Evolutionary conservation across 495 filamentous ascomycete genomes (phyloP).

Genomic region (Daldinia grandis): DNA sequence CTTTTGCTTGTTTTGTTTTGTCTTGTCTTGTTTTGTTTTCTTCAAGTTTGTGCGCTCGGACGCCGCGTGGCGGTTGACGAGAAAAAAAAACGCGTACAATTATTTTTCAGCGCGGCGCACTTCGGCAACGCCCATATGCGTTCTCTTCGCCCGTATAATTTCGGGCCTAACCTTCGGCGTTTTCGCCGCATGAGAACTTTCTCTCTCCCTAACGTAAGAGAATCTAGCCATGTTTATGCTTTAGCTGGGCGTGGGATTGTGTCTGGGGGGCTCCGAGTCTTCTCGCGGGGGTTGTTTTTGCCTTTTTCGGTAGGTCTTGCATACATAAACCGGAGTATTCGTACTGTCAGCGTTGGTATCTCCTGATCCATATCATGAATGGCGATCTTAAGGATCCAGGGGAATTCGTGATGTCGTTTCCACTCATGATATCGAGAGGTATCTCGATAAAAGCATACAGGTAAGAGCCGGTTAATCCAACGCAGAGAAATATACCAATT

Average conservation of each 20-base stretch:
- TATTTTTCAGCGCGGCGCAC: neutral
- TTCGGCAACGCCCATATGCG: neutral
- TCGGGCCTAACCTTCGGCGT: neutral
- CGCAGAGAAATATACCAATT: neutral
- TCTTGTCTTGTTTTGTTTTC: neutral
- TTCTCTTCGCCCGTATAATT: neutral
- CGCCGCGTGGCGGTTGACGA: neutral
- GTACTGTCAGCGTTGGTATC: neutral
- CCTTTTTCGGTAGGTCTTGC: constrained; percentile 8
- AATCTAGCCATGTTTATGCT: neutral
- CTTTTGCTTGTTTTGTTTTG: neutral
- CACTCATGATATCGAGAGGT: neutral
- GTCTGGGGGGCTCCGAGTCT: neutral
- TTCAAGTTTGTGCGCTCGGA: neutral
- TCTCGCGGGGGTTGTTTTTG: constrained; percentile 9
- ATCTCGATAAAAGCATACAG: neutral
- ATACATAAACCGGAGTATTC: neutral
- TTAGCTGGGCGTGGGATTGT: neutral
- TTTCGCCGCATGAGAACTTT: neutral
- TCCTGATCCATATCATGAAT: neutral
- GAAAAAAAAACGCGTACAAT: neutral
- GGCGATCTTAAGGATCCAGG: neutral
- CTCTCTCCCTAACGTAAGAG: neutral
- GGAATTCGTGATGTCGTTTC: neutral
- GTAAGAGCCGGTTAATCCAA: neutral